Evolutionary conservation across 2,329 filamentous ascomycete species (phyloP).

Genomic region (Microascus cirrosus): DNA sequence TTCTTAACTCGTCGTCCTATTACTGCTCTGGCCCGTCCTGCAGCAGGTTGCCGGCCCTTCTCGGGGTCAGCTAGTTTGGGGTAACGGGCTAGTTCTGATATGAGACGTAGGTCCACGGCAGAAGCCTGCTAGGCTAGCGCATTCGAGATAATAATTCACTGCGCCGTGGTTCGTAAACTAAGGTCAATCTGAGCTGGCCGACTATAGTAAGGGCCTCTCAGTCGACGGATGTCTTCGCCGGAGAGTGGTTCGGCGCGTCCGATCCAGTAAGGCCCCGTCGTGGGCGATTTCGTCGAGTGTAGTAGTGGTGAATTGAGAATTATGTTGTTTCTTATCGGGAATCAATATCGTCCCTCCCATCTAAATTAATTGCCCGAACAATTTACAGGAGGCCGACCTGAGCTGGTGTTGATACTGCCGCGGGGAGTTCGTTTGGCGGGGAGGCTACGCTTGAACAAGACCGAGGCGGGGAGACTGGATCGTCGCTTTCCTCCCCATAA

Average conservation of each 20-base stretch:
- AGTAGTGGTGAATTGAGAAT: slow-evolving; percentile 22
- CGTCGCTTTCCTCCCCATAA: neutral
- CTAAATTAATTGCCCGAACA: slow-evolving; percentile 31
- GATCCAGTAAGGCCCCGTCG: slow-evolving; percentile 14
- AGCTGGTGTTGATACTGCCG: slow-evolving; percentile 8
- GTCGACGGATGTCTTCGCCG: neutral
- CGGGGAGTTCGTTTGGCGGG: slow-evolving; percentile 1
- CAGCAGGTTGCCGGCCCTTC: neutral
- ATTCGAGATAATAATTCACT: too few relatives aligned
- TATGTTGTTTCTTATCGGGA: slow-evolving; percentile 17
- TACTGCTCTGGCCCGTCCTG: neutral
- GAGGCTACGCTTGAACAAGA: neutral
- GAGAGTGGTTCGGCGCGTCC: slow-evolving; percentile 22
- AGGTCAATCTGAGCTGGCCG: neutral
- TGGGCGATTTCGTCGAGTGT: neutral
- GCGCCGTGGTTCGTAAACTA: neutral
- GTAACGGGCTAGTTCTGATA: neutral
- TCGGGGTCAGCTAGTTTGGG: neutral
- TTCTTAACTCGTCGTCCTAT: neutral
- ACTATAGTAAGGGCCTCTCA: neutral
- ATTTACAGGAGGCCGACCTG: slow-evolving; percentile 26
- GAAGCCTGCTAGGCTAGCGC: neutral
- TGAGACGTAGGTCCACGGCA: neutral
- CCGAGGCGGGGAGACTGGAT: neutral
- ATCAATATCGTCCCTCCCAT: slow-evolving; percentile 28